A percentile compares a stretch with the other conserved stretches of the same genome.
Evolutionary conservation across 176 grass and related monocot genomes (phyloP).

Genomic region (Puccinellia tenuiflora): DNA sequence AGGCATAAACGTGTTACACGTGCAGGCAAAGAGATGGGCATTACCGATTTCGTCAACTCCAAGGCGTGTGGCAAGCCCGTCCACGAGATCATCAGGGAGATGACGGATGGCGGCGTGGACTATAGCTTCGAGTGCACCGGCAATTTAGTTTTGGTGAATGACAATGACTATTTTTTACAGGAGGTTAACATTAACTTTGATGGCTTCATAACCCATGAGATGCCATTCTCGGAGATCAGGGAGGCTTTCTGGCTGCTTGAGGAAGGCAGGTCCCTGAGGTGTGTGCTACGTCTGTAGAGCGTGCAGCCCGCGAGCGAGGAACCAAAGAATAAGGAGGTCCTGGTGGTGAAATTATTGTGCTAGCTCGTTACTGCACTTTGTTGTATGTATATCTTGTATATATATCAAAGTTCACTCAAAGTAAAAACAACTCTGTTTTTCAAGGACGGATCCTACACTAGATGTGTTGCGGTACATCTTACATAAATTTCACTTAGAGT

Average conservation of each 20-base stretch:
- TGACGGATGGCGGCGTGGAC: slow-evolving; percentile 78
- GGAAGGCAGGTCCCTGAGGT: slow-evolving; percentile 73
- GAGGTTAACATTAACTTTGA: slow-evolving; percentile 57
- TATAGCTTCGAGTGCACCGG: slow-evolving; percentile 91
- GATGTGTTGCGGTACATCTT: too few relatives aligned
- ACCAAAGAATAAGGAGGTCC: not conserved
- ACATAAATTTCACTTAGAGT: too few relatives aligned
- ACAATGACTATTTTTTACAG: not conserved
- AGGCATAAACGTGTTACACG: not conserved
- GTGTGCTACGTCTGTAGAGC: slow-evolving; percentile 45
- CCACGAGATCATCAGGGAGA: slow-evolving; percentile 72
- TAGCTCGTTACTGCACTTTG: not conserved
- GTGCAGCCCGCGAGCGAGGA: too few relatives aligned
- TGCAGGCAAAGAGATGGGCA: slow-evolving; percentile 75
- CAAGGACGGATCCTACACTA: too few relatives aligned
- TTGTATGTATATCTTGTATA: not conserved
- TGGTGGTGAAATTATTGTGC: too few relatives aligned
- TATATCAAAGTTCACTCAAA: not conserved
- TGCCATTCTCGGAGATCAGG: slow-evolving; percentile 81
- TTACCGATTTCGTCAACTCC: slow-evolving; percentile 69
- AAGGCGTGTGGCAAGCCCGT: slow-evolving; percentile 35
- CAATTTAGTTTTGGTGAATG: not conserved
- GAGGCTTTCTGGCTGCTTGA: slow-evolving; percentile 60
- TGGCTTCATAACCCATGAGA: slow-evolving; percentile 84
- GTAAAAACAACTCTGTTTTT: not conserved